phyloP scores from a whole-genome alignment of 805 yeast species.

The Kazachstania bromeliacearum region DNA sequence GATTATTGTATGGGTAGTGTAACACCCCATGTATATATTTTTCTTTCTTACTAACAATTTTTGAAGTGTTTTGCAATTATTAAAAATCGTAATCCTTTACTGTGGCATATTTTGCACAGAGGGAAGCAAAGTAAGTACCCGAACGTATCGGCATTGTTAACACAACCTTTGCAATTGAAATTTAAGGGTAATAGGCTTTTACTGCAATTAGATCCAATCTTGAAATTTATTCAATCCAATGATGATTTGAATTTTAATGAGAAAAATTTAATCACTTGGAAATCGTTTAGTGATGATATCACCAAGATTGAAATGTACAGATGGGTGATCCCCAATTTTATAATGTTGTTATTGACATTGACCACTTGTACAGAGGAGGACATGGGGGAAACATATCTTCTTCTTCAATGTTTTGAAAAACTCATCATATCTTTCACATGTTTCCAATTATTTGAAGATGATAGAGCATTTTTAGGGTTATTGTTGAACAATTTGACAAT shows the following conservation, averaged over 20 bases:
- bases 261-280: not conserved
- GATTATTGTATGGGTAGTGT: constrained; percentile 7
- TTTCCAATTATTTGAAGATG: constrained; percentile 1
- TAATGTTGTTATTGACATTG: no score
- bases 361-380: not conserved
- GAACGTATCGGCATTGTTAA: no score
- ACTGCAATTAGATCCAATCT: not conserved
- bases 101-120: constrained; percentile 9
- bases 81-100: constrained; percentile 13
- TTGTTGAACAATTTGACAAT: not conserved
- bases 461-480: not conserved
- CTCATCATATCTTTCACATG: constrained; percentile 14
- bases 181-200: not conserved
- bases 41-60: not conserved
- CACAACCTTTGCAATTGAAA: not conserved
- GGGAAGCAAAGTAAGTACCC: no score
- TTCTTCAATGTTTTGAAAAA: constrained; percentile 14
- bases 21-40: not conserved
- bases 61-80: constrained; percentile 20
- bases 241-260: no score
- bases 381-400: constrained; percentile 2
- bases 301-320: not conserved
- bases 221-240: not conserved
- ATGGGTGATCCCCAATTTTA: not conserved
- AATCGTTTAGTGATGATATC: not conserved